Base-by-base conservation (phyloP, 225 moss, liverwort and hornwort genomes). In the Polytrichum formosum region DNA sequence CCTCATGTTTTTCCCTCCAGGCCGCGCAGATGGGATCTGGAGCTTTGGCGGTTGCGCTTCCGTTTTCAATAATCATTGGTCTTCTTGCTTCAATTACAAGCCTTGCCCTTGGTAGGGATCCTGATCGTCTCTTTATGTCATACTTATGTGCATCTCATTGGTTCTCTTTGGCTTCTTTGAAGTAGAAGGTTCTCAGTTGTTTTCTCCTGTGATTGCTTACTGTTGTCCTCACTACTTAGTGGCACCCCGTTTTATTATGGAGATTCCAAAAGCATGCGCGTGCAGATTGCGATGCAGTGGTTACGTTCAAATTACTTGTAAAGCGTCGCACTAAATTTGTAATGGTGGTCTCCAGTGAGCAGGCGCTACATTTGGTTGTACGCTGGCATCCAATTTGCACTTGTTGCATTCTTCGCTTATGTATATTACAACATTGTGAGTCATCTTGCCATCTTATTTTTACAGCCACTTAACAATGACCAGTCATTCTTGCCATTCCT, bases 11-110 rank as follows among this genome's bases (percentile, higher is more conserved):
- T n/a, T 18, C 27, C 6, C 54, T 67, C 54, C 82, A 86, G 83
- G 86, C 83, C 18, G 74, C 28, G 22, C 77, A 71, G 71, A 67
- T 82, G 85, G 76, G 79, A 18, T 76, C 82, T 10, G 74, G 76
- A 53, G 85, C 85, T 23, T 76, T 85, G 65, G 77, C 83, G 1
- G 75, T 86, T 70, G 83, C 86, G 20, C 83, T 86, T 65, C 86
- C 86, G 16, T 86, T 86, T 63, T 80, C 83, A n/a, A 59, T 80
- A 65, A 75, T 86, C 37, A 72, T 86, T 63, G 86, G 86, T 67
- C 75, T 83, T 55, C 83, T 86, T 73, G 86, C 83, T 68, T 73
- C 86, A 20, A 61, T 86, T 27, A 83, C 82, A 53, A 72, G 77
- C 26, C 67, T 82, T 75, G 82, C 82, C 61, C 77, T 86, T 4